Base-by-base conservation (phyloP, 1,139 yeast species). In the Suhomyces taliae region DNA sequence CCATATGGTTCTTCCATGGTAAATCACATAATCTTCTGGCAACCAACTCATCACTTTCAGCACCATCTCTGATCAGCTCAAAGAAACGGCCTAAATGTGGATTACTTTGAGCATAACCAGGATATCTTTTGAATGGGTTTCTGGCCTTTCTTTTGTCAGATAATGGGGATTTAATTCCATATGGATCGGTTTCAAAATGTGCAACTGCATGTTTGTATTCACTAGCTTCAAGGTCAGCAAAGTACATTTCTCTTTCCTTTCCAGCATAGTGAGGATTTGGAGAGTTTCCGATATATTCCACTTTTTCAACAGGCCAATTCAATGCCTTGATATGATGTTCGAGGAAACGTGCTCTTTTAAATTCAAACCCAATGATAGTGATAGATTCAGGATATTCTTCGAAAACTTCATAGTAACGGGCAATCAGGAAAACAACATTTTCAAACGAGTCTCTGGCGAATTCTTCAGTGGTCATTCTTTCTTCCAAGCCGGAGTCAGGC, bases 391-490 rank as follows among this genome's bases (percentile, higher is more conserved):
- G 95, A 53, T 78, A 84, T 2, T 12, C 36, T 0, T 71, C 67
- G 7, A 69, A 64, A 2, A 76, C 53, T 55, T 84, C 83, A 39
- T 74, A 66, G 60, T 76, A 88, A 42, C 85, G 68, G 41, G 81
- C 74, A 2, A 88, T 55, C 55, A 86, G 81, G 60, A 81, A 87
- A 2, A 87, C 53, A 7, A 88, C 78, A 61, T 89, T 89, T 60
- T 89, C 96, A 61, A 85, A 85, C 1, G 95, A 87, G 62, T 89
- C 96, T 39, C 90, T 68, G 0, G 96, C 91, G 62, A 68, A 85
- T 54, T 85, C 90, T 59, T 89, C 96, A 2, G 78, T 60, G 6
- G 67, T 49, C 3, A 79, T 60, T 32, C 79, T 60, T 10, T 59
- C 51, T 4, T 62, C 36, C 2, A 45, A 40, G 0, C 41, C 47